Conservation (phyloP, 805 yeast genomes). For the Ogataea philodendri region DNA sequence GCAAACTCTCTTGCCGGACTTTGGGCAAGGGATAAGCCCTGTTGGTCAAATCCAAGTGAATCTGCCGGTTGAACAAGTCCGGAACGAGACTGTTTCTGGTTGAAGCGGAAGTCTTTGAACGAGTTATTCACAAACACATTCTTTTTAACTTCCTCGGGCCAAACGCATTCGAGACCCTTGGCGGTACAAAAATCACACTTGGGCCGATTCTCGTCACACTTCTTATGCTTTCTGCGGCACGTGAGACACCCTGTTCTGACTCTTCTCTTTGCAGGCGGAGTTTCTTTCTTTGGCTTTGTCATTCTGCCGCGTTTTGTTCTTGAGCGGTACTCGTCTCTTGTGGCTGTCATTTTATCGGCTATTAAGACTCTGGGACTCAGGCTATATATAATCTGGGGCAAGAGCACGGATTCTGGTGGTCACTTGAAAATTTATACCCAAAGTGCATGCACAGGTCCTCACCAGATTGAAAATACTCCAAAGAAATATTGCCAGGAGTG, state of each 20-base stretch:
- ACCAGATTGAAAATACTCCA: slow-evolving; percentile 6
- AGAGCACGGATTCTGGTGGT: slow-evolving; percentile 5
- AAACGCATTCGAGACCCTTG: slow-evolving; percentile 37
- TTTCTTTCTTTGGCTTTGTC: slow-evolving; percentile 26
- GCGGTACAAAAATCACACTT: slow-evolving; percentile 45
- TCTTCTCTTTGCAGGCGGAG: slow-evolving; percentile 37
- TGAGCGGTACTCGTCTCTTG: slow-evolving; percentile 8
- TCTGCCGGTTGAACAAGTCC: slow-evolving; percentile 6
- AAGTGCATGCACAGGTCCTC: slow-evolving; percentile 9
- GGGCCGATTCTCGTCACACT: slow-evolving; percentile 55
- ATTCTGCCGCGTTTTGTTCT: slow-evolving; percentile 19
- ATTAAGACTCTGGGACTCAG: too few relatives aligned
- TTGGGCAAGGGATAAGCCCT: too few relatives aligned
- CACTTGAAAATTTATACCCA: slow-evolving; percentile 8
- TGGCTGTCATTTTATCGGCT: slow-evolving; percentile 4
- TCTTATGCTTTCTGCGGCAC: slow-evolving; percentile 52
- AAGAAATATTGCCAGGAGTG: slow-evolving; percentile 7
- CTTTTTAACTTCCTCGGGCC: slow-evolving; percentile 36
- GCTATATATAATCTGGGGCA: too few relatives aligned
- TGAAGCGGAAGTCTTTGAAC: slow-evolving; percentile 25
- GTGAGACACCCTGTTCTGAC: slow-evolving; percentile 49
- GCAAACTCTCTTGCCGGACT: too few relatives aligned
- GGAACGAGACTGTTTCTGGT: slow-evolving; percentile 12
- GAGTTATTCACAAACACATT: slow-evolving; percentile 31
- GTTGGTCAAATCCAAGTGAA: slow-evolving; percentile 4